Base-by-base conservation (phyloP, 116 monocot species). In the Dioscorea cayenensis region DNA sequence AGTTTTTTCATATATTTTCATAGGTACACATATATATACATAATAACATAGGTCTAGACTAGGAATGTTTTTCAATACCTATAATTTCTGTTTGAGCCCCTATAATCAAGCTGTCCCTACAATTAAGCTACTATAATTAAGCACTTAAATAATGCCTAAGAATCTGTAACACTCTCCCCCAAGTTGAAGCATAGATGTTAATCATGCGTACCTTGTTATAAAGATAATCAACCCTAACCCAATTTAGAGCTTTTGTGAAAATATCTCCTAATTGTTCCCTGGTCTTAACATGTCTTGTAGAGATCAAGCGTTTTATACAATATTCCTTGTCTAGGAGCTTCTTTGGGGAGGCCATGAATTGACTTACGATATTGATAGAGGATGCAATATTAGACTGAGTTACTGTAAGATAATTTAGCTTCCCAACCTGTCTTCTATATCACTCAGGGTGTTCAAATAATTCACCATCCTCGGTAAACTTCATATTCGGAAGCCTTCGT, bases 171-270 rank as follows among this genome's bases (percentile, higher is more conserved):
- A 66, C 36, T 28, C 66, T 18, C 66, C 36, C 66, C 36, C 11
- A 66, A 66, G 66, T 7, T 66, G 66, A 10, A 18, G 32, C 66
- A n/a, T 14, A 37, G 66, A 64, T 64, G 11, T 64, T 29, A 16
- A 37, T 66, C 36, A 37, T 1, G 36, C 66, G 6, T n/a, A 66
- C 18, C 66, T 38, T 36, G 66, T 2, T 36, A 3, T 6, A 16
- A 66, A 66, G 11, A 17, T 66, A 7, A 4, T 66, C 1, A n/a
- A 66, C 6, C 6, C 7, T 14, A n/a, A 17, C 36, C 37, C 10
- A 0, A 4, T 32, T 32, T 1, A 0, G 0, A 51, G 49, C 3
- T 13, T 68, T 68, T 3, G 68, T 68, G 18, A 68, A 68, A 7
- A 50, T 68, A 68, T 68, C 68, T 5, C 8, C 49, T 14, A 68